phyloP scores from a whole-genome alignment of 2,329 filamentous ascomycete species.

The Chlorencoelia australis region DNA sequence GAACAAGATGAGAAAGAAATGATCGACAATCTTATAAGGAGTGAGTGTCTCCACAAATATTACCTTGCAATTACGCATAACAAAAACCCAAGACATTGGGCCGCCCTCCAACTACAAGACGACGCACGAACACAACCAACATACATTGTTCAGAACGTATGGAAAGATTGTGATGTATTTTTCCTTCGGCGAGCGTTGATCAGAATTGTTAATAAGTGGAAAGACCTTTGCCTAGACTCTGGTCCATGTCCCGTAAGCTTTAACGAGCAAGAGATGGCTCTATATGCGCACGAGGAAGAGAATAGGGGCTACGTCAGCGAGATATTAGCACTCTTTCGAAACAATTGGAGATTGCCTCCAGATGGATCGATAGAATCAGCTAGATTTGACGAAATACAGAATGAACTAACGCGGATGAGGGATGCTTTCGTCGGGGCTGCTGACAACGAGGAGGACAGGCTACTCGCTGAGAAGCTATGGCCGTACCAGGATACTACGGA shows the following conservation, averaged over 20 bases:
- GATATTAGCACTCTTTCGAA: slow-evolving; percentile 9
- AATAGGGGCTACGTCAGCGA: slow-evolving; percentile 7
- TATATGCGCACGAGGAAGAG: slow-evolving; percentile 8
- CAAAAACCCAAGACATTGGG: slow-evolving; percentile 7
- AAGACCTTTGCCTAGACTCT: slow-evolving; percentile 7
- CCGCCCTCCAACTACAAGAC: slow-evolving; percentile 4
- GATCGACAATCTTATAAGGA: slow-evolving; percentile 5
- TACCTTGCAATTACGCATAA: slow-evolving; percentile 4
- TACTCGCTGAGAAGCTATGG: slow-evolving; percentile 5
- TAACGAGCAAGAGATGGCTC: slow-evolving; percentile 8
- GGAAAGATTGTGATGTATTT: slow-evolving; percentile 7
- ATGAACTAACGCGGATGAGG: slow-evolving; percentile 1
- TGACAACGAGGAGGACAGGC: slow-evolving; percentile 7
- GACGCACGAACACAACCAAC: slow-evolving; percentile 3
- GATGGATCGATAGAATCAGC: slow-evolving; percentile 8
- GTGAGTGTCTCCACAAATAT: slow-evolving; percentile 5
- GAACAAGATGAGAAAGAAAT: slow-evolving; percentile 6
- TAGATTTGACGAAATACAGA: slow-evolving; percentile 8
- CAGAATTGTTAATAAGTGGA: slow-evolving; percentile 5
- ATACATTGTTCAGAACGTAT: slow-evolving; percentile 3
- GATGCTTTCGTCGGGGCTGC: slow-evolving; percentile 7
- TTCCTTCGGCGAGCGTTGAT: slow-evolving; percentile 10
- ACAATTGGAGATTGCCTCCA: slow-evolving; percentile 9
- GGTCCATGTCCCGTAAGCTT: too few relatives aligned
- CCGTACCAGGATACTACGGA: slow-evolving; percentile 6